phyloP scores from a whole-genome alignment of 371 early-diverging fungal species.

The Rhizopus stolonifer region DNA sequence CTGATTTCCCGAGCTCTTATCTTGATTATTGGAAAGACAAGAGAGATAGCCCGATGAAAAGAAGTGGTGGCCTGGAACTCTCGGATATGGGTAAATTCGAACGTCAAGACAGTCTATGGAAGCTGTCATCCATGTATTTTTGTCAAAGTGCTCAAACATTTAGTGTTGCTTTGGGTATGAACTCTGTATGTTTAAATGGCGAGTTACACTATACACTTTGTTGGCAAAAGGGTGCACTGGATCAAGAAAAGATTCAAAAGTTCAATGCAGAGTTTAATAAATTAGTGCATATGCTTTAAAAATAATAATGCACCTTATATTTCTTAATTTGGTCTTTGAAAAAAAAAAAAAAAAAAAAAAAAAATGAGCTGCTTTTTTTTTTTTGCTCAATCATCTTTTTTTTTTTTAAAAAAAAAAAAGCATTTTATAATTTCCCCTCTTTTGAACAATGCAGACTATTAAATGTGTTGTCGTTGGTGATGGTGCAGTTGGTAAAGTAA shows the following conservation, averaged over 20 bases:
- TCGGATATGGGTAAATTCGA: constrained; percentile 40
- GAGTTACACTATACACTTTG: constrained; percentile 22
- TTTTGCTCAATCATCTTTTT: no score
- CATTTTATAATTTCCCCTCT: no score
- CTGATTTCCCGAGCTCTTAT: constrained; percentile 33
- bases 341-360: no score
- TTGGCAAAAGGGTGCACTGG: constrained; percentile 37
- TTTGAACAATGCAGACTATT: constrained; percentile 72
- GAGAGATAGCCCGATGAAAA: constrained; percentile 24
- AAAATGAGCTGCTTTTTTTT: no score
- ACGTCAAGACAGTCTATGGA: constrained; percentile 12
- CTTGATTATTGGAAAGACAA: constrained; percentile 24
- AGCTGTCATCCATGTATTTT: constrained; percentile 26
- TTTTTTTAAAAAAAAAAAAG: neutral
- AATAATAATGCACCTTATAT: no score
- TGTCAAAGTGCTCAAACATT: constrained; percentile 38
- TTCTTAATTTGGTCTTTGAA: no score
- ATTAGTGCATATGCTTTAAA: neutral
- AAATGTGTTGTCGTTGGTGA: constrained; percentile 97
- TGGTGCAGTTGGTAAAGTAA: constrained; percentile 97
- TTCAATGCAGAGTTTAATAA: no score
- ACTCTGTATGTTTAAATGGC: constrained; percentile 23
- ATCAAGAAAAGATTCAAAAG: constrained; percentile 1
- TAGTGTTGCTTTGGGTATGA: constrained; percentile 22
- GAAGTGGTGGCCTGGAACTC: constrained; percentile 40